Percentiles rank a stretch among this genome's conserved stretches.
Evolutionary conservation across 176 grass and related monocot species (phyloP).

Genomic region (Poa pratensis): DNA sequence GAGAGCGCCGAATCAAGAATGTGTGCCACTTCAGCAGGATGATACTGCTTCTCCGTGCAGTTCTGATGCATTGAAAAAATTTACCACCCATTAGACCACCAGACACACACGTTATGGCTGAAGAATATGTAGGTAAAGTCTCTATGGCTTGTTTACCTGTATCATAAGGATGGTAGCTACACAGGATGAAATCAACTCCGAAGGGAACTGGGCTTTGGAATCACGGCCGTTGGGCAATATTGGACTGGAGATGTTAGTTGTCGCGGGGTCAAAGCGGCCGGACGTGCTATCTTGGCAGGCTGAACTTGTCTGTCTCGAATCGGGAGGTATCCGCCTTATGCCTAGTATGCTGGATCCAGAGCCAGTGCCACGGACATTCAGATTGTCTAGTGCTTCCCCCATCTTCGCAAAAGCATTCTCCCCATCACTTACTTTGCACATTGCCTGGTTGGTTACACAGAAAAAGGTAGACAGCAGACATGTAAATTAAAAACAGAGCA

Average conservation of each 20-base stretch:
- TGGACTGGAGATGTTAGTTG: slow-evolving; percentile 38
- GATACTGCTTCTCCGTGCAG: slow-evolving; percentile 91
- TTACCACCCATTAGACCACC: slow-evolving; percentile 4
- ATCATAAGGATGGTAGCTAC: slow-evolving; percentile 90
- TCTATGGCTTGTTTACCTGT: slow-evolving; percentile 57
- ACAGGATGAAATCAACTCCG: slow-evolving; percentile 84
- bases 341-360: slow-evolving; percentile 72
- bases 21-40: slow-evolving; percentile 85
- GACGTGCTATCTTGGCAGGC: slow-evolving; percentile 56
- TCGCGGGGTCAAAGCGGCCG: slow-evolving; percentile 34
- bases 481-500: neutral
- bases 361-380: slow-evolving; percentile 55
- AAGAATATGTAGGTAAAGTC: neutral
- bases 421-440: slow-evolving; percentile 73
- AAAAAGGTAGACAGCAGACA: neutral
- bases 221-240: slow-evolving; percentile 50
- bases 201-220: slow-evolving; percentile 57
- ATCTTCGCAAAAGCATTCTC: slow-evolving; percentile 78
- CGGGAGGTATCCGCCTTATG: slow-evolving; percentile 69
- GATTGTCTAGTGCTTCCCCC: slow-evolving; percentile 72
- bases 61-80: slow-evolving; percentile 53
- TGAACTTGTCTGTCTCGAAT: slow-evolving; percentile 69
- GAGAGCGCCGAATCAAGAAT: slow-evolving; percentile 78
- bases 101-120: neutral
- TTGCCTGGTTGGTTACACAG: slow-evolving; percentile 55